Percentiles rank a stretch among this genome's conserved stretches.
Conservation (phyloP, 768 basidiomycete genomes). For the Ramaria sp. region DNA sequence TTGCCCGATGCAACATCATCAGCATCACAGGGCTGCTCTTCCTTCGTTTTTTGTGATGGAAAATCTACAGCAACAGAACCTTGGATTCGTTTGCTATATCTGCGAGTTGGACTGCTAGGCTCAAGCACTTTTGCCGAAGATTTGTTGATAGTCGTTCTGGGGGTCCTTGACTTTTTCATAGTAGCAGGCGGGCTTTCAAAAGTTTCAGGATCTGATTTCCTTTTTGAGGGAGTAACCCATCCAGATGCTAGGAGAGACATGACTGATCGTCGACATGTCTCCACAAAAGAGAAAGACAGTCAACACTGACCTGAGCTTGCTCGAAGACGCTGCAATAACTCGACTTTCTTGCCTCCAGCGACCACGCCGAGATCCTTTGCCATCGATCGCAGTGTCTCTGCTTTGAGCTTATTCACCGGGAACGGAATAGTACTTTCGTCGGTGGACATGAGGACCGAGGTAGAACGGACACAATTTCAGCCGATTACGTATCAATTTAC, state of each 20-base stretch:
- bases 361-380: neutral
- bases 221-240: neutral
- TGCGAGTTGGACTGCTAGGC: neutral
- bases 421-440: neutral
- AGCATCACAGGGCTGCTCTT: neutral
- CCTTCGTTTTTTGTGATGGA: neutral
- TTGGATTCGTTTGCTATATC: neutral
- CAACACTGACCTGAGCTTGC: neutral
- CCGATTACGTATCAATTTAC: neutral
- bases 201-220: neutral
- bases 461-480: neutral
- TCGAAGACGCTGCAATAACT: neutral
- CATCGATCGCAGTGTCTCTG: neutral
- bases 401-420: neutral
- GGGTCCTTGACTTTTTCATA: neutral
- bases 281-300: too few species aligned
- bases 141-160: neutral
- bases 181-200: neutral
- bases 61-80: neutral
- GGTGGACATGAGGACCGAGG: neutral
- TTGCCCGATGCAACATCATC: neutral
- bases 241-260: neutral
- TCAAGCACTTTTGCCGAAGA: neutral
- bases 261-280: too few species aligned
- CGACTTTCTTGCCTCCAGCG: neutral